A percentile compares a stretch with the other conserved stretches of the same genome.
Evolutionary conservation across 306 rosid genomes (phyloP).

Genomic region (Vigna angularis): DNA sequence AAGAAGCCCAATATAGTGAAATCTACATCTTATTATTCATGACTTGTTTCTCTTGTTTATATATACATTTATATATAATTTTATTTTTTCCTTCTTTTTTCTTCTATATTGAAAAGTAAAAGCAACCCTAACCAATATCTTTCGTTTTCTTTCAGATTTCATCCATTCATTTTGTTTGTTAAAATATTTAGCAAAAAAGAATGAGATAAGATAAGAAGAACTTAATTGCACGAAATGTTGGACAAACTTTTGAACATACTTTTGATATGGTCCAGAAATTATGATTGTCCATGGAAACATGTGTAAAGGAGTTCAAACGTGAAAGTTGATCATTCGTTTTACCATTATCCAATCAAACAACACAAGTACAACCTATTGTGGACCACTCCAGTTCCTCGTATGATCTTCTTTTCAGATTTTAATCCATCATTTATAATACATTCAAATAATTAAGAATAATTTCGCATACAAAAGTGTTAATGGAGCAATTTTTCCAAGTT

Average conservation of each 20-base stretch:
- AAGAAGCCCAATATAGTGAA: no score
- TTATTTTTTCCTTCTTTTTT: no score
- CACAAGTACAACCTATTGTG: background rate
- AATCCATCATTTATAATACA: no score
- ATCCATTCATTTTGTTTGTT: background rate
- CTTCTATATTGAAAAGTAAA: no score
- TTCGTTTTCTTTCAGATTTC: no score
- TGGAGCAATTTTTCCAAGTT: background rate
- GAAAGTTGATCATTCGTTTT: background rate
- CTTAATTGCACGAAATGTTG: background rate
- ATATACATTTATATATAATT: no score
- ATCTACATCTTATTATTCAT: no score
- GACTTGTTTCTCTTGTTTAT: no score
- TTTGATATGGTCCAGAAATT: background rate
- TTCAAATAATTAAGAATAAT: background rate
- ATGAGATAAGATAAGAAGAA: background rate
- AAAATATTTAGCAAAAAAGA: background rate
- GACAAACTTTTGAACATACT: background rate
- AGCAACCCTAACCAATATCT: no score
- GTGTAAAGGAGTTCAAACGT: constrained; percentile 6
- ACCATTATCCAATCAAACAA: background rate
- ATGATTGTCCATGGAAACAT: background rate
- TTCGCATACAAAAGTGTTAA: background rate
- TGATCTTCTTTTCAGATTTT: background rate
- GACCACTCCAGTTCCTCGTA: background rate